Evolutionary conservation across 2,329 filamentous ascomycete species (phyloP), one percentile per base, ranked within the genome.

Genomic region (Aspergillus ustus): DNA sequence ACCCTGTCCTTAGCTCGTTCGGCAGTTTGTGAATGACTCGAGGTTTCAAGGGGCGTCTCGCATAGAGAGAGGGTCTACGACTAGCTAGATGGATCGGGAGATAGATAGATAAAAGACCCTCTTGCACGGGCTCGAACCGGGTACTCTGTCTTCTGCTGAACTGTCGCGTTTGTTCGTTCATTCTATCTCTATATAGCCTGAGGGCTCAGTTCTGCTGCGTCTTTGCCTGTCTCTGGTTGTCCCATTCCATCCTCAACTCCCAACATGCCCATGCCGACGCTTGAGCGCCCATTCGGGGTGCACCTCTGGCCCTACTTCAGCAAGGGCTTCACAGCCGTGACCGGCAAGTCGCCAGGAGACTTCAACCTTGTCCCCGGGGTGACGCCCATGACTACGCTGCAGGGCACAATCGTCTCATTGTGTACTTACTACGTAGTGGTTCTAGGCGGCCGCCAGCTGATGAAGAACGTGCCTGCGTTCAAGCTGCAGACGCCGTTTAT

Each of bases 231-330:
- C 8, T 40, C 34, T 40, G 15, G 3, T 11, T 56, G 53, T 59
- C 59, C 54, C 52, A 60, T 64, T 22, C 51, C 31, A 57, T 56
- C 40, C 40, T 31, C 51, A 52, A 8, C 79, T 76, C 15, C 79
- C 72, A 66, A 78, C 76, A 66, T 80, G 76, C 84, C 91, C 75
- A 76, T 88, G 68, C 94, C 94, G 59, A 92, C 92, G 65, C 84
- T 98, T 79, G 93, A 97, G 77, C 89, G 91, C 67, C 94, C 94
- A 40, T 98, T 98, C 74, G 95, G 94, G 77, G 83, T 98, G 69
- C 85, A 91, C 66, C 82, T 97, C 78, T 98, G 95, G 95, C 92
- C 94, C 70, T 88, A 96, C 80, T 98, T 98, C 86, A 91, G 90
- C 82, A 92, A 93, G 82, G 89, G 84, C 70, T 98, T 90, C 81